Evolutionary conservation across 2,329 filamentous ascomycete genomes (phyloP), one percentile per base, ranked within the genome.

Genomic region (Diaporthe citrichinensis): DNA sequence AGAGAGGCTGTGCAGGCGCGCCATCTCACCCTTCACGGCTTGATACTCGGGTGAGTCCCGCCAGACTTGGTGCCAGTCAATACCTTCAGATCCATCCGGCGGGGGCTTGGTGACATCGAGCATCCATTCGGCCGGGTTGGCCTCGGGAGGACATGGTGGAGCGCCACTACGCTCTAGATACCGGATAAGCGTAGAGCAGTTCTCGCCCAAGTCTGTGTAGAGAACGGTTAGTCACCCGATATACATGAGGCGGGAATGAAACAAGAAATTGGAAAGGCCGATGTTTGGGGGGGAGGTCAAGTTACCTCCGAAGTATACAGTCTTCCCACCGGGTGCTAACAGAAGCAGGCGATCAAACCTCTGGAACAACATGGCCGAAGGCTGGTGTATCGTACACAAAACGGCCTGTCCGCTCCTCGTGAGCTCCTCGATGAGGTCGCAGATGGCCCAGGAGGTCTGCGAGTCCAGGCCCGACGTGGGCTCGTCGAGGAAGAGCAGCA

Each of bases 401-500:
- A 62, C 15, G 25, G 59, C 59, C 59, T 62, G 59, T 3, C 59
- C 59, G 17, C 36, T 28, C n/a, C n/a, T 62, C 2, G 59, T 62
- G n/a, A 62, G 39, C 15, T 44, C 39, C 20, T 44, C 36, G 3
- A 62, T 44, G 2, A 62, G 39, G n/a, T 62, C 39, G 25, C 59
- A 62, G 39, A 62, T 44, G 1, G 39, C 36, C 80, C 87, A 92
- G 0, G 93, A 93, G 7, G 92, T 92, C 73, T 93, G 89, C 3
- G 92, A 92, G 78, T 95, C 93, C 0, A 95, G n/a, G 36, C 59
- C 59, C n/a, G 36, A 44, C 17, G 59, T 62, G 31, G 59, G 59
- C 59, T 62, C 59, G 86, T 92, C 91, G 0, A 92, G 82, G 81
- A 92, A 92, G 72, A 92, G 86, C 0, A 92, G 81, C 31, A 90